Conservation (phyloP, 1,284 basidiomycete genomes). For the Puccinia coronata region DNA sequence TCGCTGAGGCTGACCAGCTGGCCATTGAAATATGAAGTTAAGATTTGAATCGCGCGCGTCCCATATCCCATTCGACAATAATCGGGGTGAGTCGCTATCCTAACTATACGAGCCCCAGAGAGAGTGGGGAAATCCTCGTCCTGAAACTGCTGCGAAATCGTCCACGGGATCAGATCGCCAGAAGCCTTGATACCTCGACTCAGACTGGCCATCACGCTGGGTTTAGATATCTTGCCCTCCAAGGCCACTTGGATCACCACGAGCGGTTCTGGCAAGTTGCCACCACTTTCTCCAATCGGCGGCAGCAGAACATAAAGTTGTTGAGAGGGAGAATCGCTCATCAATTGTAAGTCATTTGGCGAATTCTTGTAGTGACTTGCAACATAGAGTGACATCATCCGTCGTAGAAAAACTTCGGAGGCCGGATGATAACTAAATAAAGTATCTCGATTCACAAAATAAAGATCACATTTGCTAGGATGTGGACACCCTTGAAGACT, state of each 20-base stretch:
- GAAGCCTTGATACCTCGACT: constrained; percentile 76
- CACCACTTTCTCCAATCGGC: constrained; percentile 79
- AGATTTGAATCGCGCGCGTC: constrained; percentile 79
- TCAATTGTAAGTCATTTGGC: constrained; percentile 94
- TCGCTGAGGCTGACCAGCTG: constrained; percentile 90
- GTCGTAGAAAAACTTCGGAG: constrained; percentile 92
- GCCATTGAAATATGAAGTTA: constrained; percentile 88
- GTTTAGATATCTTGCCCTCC: constrained; percentile 88
- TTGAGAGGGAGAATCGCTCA: constrained; percentile 95
- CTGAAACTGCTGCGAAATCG: constrained; percentile 86
- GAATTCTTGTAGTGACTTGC: constrained; percentile 99
- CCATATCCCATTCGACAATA: constrained; percentile 97
- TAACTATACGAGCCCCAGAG: constrained; percentile 85
- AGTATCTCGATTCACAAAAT: constrained; percentile 93
- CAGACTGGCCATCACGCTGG: constrained; percentile 81
- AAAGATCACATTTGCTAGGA: constrained; percentile 89
- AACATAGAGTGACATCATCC: constrained; percentile 98
- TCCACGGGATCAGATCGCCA: constrained; percentile 98
- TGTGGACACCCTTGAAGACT: constrained; percentile 80
- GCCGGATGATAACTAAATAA: constrained; percentile 97
- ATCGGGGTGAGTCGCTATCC: constrained; percentile 96
- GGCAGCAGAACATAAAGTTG: constrained; percentile 94
- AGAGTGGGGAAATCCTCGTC: constrained; percentile 90
- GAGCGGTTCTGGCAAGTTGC: constrained; percentile 82
- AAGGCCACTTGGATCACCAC: constrained; percentile 81